Evolutionary conservation across 2,329 filamentous ascomycete genomes (phyloP), one percentile per base, ranked within the genome.

Genomic region (Clonostachys solani): DNA sequence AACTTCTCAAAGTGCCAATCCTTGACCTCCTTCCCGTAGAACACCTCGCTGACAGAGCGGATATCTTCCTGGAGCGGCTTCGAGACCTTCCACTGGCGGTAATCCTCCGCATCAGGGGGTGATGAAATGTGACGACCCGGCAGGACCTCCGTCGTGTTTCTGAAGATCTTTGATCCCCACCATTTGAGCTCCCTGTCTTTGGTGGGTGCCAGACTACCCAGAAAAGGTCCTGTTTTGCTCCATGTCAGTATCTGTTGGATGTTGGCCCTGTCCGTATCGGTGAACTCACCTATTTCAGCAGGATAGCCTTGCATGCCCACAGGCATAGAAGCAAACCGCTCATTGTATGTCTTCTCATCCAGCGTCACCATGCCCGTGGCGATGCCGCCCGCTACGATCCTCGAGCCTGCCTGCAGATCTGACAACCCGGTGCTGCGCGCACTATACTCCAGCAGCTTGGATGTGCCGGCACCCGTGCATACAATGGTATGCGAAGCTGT

Each of bases 31-130:
- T 73, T 71, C 8, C 81, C 83, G 53, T 83, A 86, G 52, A 83
- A 84, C 2, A 79, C 69, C 42, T 74, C 64, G 47, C 76, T 78
- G 3, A 79, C 74, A 41, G 78, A 66, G 16, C 71, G 59, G 38
- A 86, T 79, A 49, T 86, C 82, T 38, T 78, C 65, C 59, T 81
- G 79, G 12, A 86, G 68, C 18, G 64, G 62, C 2, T 63, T 64
- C 0, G 82, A 55, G 2, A 85, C 78, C 23, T 80, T 71, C 82
- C 83, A 86, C 56, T 86, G 82, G 6, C 68, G 72, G 55, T 86
- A 86, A 53, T 85, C 81, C 12, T 62, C 61, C 33, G 67, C 65
- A 1, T 70, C 57, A 0, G 83, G 83, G 1, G 82, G 82, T n/a
- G 72, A 72, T 4, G 82, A 86, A 43, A 85, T 62, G 43, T 65